Percentiles rank a stretch among this genome's conserved stretches.
These are phyloP conservation scores for Papiliotrema flavescens DNA, from an alignment of 1,284 basidiomycete species.

Conservation along the genomic window DNA sequence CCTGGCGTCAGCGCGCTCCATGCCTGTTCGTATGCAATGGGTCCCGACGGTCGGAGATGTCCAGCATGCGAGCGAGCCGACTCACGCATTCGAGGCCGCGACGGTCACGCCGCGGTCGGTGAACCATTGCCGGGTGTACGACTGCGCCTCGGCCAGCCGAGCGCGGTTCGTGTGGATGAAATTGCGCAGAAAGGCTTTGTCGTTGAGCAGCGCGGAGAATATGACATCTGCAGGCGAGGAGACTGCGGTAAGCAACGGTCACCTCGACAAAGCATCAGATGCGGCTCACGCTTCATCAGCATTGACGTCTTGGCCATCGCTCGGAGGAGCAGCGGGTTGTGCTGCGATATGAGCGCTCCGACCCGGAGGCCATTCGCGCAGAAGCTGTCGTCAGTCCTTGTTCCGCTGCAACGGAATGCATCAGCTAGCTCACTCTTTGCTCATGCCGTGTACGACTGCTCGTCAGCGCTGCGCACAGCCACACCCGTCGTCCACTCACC, in stretches of 20 bases:
- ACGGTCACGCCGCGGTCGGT: conserved; percentile 37
- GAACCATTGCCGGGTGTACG: conserved; percentile 41
- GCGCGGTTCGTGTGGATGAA: conserved; percentile 39
- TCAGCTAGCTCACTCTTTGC: conserved; percentile 44
- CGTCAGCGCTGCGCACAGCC: conserved; percentile 1
- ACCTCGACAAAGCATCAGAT: not conserved
- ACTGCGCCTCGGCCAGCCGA: conserved; percentile 38
- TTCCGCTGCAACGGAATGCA: not conserved
- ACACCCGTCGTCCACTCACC: conserved; percentile 17
- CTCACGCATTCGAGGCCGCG: conserved; percentile 41
- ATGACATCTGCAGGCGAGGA: conserved; percentile 45
- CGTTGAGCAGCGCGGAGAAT: conserved; percentile 35
- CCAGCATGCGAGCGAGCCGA: not conserved
- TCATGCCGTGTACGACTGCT: conserved; percentile 46
- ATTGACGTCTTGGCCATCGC: conserved; percentile 45
- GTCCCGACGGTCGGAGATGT: not conserved
- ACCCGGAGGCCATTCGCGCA: conserved; percentile 51
- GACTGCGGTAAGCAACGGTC: conserved; percentile 19
- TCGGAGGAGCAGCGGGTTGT: conserved; percentile 47
- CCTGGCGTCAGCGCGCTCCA: conserved; percentile 5
- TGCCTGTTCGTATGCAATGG: no score
- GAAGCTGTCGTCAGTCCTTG: conserved; percentile 29
- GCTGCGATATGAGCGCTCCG: conserved; percentile 47
- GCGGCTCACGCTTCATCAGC: conserved; percentile 42
- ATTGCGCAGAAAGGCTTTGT: conserved; percentile 21